Evolutionary conservation across 805 yeast species (phyloP).

Genomic region (Cyberlindnera amylophila): DNA sequence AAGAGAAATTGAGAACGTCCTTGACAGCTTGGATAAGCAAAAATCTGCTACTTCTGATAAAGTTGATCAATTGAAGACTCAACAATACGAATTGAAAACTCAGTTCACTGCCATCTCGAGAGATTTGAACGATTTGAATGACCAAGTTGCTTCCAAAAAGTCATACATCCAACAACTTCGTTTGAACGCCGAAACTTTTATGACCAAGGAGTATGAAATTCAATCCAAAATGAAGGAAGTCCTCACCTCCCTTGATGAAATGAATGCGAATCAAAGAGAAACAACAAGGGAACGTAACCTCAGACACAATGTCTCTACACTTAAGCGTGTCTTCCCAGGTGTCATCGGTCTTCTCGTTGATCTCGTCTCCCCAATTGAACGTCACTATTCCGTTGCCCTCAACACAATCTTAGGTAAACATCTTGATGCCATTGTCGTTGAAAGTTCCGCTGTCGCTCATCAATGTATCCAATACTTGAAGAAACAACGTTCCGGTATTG

Average conservation of each 20-base stretch:
- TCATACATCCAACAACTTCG: slow-evolving; percentile 37
- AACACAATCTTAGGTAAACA: slow-evolving; percentile 74
- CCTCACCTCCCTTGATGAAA: slow-evolving; percentile 59
- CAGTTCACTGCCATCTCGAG: slow-evolving; percentile 22
- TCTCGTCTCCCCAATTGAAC: slow-evolving; percentile 70
- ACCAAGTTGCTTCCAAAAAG: slow-evolving; percentile 37
- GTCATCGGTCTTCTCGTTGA: slow-evolving; percentile 81
- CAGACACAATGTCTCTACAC: slow-evolving; percentile 66
- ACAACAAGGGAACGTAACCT: slow-evolving; percentile 63
- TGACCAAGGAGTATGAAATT: slow-evolving; percentile 53
- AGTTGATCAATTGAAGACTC: slow-evolving; percentile 32
- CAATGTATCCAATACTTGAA: slow-evolving; percentile 77
- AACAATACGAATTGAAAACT: slow-evolving; percentile 29
- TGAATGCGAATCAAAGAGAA: slow-evolving; percentile 74
- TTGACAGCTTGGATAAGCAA: slow-evolving; percentile 35
- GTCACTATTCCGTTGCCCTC: slow-evolving; percentile 69
- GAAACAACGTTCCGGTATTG: slow-evolving; percentile 80
- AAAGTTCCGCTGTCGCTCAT: slow-evolving; percentile 60
- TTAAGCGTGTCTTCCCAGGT: slow-evolving; percentile 77
- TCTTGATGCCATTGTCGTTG: slow-evolving; percentile 83
- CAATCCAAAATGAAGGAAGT: slow-evolving; percentile 60
- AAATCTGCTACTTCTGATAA: slow-evolving; percentile 34
- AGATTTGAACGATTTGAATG: slow-evolving; percentile 30
- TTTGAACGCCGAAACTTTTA: slow-evolving; percentile 35
- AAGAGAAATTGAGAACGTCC: slow-evolving; percentile 38